Percentiles rank a stretch among this genome's conserved stretches.
Conservation (phyloP, 2,329 filamentous ascomycete genomes). For the Cadophora sp. region DNA sequence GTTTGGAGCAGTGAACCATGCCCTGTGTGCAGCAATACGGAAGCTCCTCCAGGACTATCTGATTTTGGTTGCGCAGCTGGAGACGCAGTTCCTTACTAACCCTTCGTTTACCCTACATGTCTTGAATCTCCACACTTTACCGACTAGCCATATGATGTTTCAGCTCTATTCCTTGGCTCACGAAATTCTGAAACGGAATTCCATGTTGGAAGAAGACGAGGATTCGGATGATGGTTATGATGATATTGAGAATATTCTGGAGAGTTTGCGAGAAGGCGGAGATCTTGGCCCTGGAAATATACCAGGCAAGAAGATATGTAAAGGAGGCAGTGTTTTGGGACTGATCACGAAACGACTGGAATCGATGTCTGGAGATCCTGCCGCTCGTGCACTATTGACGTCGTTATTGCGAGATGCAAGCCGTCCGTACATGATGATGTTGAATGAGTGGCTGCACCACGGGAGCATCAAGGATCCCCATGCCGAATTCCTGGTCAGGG, state of each 20-base stretch:
- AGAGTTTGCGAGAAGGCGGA: constrained; percentile 85
- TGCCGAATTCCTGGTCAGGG: constrained; percentile 91
- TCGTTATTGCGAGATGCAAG: constrained; percentile 86
- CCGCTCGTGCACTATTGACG: constrained; percentile 81
- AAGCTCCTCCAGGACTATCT: constrained; percentile 93
- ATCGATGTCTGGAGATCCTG: constrained; percentile 91
- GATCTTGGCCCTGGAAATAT: constrained; percentile 81
- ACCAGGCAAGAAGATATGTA: constrained; percentile 89
- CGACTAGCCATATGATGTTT: constrained; percentile 88
- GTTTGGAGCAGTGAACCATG: constrained; percentile 94
- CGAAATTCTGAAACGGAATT: constrained; percentile 88
- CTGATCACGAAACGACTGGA: constrained; percentile 85
- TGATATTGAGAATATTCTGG: constrained; percentile 91
- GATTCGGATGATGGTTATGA: constrained; percentile 70
- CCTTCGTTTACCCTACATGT: constrained; percentile 90
- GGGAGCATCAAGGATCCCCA: constrained; percentile 95
- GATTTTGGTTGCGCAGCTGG: constrained; percentile 89
- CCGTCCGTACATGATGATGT: constrained; percentile 94
- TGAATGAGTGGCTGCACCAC: constrained; percentile 98
- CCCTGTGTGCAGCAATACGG: constrained; percentile 91
- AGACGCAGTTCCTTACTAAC: constrained; percentile 91
- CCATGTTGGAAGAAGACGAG: constrained; percentile 80
- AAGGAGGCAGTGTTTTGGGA: constrained; percentile 93
- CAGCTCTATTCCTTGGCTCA: constrained; percentile 89
- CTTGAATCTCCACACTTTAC: constrained; percentile 88